A percentile compares a stretch with the other conserved stretches of the same genome.
Conservation (phyloP, 208 protist genomes). For the Crithidia bombi region DNA sequence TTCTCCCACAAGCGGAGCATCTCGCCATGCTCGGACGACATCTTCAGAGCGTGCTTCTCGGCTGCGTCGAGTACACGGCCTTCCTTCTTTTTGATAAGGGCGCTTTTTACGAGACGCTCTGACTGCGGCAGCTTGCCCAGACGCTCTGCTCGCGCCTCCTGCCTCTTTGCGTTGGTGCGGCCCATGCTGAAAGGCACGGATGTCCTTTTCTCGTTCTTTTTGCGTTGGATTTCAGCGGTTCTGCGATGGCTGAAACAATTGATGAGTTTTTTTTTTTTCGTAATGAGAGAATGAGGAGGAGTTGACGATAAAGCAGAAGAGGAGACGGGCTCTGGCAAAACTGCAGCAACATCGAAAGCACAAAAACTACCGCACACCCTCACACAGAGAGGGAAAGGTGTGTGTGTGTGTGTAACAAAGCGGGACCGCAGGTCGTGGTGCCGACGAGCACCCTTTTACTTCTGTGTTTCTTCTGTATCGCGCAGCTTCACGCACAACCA, state of each 20-base stretch:
- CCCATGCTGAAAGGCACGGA: constrained; percentile 51
- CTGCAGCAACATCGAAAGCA: no score
- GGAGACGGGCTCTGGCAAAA: no score
- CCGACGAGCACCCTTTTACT: no score
- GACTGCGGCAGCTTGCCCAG: constrained; percentile 74
- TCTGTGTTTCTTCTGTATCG: no score
- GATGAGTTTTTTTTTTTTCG: background rate
- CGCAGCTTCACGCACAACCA: no score
- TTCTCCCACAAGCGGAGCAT: constrained; percentile 88
- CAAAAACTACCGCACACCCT: no score
- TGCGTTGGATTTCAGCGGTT: no score
- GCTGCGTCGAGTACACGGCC: constrained; percentile 79
- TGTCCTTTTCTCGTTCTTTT: background rate
- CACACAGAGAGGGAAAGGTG: no score
- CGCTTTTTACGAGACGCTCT: constrained; percentile 76
- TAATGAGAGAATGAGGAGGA: background rate
- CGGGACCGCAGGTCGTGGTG: no score
- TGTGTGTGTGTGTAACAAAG: no score
- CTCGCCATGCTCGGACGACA: constrained; percentile 87
- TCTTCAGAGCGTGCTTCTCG: constrained; percentile 91
- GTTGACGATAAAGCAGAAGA: no score
- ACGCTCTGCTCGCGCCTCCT: constrained; percentile 67
- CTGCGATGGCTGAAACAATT: background rate
- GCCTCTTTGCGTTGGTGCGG: constrained; percentile 78
- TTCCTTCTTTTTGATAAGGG: constrained; percentile 90